Evolutionary conservation across 345 rosid genomes (phyloP).

Genomic region (Arabidopsis suecica): DNA sequence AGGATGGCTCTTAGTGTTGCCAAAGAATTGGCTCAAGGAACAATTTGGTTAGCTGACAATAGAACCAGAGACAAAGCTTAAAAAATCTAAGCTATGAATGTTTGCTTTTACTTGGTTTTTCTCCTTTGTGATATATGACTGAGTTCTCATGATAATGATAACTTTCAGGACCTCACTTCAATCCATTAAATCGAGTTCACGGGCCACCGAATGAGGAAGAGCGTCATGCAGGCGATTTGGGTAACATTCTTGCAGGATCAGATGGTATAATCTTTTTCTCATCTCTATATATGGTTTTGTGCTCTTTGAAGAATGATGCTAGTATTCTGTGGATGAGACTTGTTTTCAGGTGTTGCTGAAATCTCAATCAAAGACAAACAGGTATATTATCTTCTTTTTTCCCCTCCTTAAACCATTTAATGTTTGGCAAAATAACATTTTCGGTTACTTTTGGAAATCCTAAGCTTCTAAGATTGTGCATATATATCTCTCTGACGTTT

Average conservation of each 20-base stretch:
- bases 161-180: constrained; percentile 86
- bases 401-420: neutral
- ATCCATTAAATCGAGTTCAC: constrained; percentile 81
- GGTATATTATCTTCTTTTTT: constrained; percentile 45
- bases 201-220: constrained; percentile 74
- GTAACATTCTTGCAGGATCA: constrained; percentile 76
- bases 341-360: constrained; percentile 82
- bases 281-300: neutral
- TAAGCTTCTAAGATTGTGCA: neutral
- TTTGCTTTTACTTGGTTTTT: constrained; percentile 11
- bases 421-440: neutral
- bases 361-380: constrained; percentile 68
- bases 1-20: neutral
- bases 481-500: neutral
- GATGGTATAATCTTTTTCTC: constrained; percentile 58
- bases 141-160: neutral
- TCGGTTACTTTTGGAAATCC: constrained; percentile 8
- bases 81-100: neutral
- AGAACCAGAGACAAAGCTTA: constrained; percentile 1
- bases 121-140: neutral
- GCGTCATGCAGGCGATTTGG: constrained; percentile 97
- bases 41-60: constrained; percentile 9
- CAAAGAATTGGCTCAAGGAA: constrained; percentile 1
- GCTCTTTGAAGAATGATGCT: constrained; percentile 15
- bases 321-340: neutral